Conservation (phyloP, 805 yeast genomes). For the Starmerella apis region DNA sequence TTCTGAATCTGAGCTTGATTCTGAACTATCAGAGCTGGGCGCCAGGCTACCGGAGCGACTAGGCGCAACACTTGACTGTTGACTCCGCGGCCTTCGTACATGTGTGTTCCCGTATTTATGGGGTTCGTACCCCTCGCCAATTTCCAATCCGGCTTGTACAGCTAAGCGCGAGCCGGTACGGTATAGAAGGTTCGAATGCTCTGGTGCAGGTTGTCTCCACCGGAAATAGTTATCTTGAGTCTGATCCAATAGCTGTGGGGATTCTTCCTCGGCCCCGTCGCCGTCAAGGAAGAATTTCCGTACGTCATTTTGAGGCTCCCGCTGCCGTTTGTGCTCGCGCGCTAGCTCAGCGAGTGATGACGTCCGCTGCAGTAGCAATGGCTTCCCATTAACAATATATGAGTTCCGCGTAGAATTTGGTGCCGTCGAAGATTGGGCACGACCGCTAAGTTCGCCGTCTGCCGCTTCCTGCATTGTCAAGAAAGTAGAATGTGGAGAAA, state of each 20-base stretch:
- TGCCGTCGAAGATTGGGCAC: neutral
- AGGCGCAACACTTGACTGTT: slow-evolving; percentile 4
- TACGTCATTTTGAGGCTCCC: slow-evolving; percentile 13
- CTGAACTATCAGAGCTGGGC: slow-evolving; percentile 6
- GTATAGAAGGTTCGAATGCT: slow-evolving; percentile 13
- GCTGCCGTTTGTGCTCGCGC: slow-evolving; percentile 18
- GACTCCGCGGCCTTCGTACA: neutral
- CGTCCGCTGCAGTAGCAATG: slow-evolving; percentile 13
- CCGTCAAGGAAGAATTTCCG: slow-evolving; percentile 17
- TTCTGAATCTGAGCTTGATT: slow-evolving; percentile 4
- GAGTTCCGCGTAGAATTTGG: neutral
- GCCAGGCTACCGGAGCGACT: slow-evolving; percentile 3
- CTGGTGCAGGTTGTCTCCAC: slow-evolving; percentile 2
- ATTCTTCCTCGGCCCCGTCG: slow-evolving; percentile 5
- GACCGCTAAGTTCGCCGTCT: neutral
- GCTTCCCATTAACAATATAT: neutral
- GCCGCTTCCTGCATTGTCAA: neutral
- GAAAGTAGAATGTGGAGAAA: neutral
- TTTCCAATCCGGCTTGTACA: slow-evolving; percentile 9
- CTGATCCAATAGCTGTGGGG: neutral
- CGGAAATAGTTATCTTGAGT: neutral
- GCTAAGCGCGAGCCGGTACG: slow-evolving; percentile 18
- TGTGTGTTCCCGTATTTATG: neutral
- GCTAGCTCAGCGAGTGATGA: slow-evolving; percentile 25
- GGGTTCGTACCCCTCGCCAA: slow-evolving; percentile 9